Base-by-base conservation (phyloP, 176 grass and related monocot genomes). In the Melocanna baccifera region DNA sequence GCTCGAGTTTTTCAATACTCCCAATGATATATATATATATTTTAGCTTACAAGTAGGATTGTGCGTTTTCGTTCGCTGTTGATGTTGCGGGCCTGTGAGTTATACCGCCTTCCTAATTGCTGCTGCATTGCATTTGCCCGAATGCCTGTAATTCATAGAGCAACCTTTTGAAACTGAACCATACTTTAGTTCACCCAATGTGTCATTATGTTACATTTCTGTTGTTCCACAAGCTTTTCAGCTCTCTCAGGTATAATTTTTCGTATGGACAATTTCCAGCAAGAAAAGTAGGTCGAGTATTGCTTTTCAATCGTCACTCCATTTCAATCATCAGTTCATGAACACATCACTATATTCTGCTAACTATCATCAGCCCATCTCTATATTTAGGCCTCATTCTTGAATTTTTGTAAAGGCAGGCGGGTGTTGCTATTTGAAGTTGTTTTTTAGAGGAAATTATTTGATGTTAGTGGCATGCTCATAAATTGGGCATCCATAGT, bases 121-220 rank as follows among this genome's bases (percentile, higher is more conserved):
- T 23, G 20, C 20, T 32, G 19, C 55, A 48, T 73, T 73, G 69
- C 20, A 28, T 72, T 83, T 6, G 26, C 77, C 20, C 16, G 15
- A 64, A 50, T 67, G 6, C 61, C 10, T 67, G 59, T 41, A 42
- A n/a, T 20, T 22, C 5, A 68, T 81, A 43, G 8, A 7, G 9
- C 80, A 84, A 22, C 71, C 32, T 67, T 41, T 50, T 40, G 47
- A 73, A 84, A 65, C 29, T 0, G 75, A 86, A 75, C 40, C 69
- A 12, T 46, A 47, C 12, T 36, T 83, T 22, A 45, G 6, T 83
- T 50, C 32, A 23, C 30, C 9, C 41, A 12, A 42, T 52, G 55
- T 57, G n/a, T 12, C 2, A 8, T 78, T 77, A 83, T 55, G 53
- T 61, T 76, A 32, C 59, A 66, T 75, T 66, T 76, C 6, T 71